These are phyloP conservation scores for Penicillium arizonense DNA, from an alignment of 495 filamentous ascomycete genomes.

Conservation along the genomic window DNA sequence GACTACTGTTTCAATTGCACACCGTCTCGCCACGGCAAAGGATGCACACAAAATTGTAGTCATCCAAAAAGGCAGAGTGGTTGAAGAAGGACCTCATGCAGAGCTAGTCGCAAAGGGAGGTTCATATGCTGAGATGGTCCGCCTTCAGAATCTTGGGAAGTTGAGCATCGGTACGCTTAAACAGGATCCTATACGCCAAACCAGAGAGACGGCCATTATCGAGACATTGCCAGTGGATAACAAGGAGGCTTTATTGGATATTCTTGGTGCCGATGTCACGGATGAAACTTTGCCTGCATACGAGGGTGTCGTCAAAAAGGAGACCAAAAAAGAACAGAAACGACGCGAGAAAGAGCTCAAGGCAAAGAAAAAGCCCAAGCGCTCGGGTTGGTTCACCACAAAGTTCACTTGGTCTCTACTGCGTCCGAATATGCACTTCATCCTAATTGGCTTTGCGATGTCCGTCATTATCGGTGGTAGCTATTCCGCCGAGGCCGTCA, in stretches of 20 bases:
- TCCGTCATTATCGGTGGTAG: constrained; percentile 41
- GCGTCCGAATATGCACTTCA: constrained; percentile 31
- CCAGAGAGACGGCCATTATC: neutral
- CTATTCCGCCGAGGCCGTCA: constrained; percentile 47
- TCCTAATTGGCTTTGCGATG: constrained; percentile 32
- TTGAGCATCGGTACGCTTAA: constrained; percentile 7
- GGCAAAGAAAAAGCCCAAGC: constrained; percentile 15
- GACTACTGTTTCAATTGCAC: constrained; percentile 40
- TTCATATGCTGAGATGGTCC: constrained; percentile 42
- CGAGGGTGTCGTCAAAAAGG: neutral
- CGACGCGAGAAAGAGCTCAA: constrained; percentile 12
- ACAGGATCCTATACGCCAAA: constrained; percentile 16
- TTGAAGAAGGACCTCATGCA: constrained; percentile 51
- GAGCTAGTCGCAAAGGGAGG: constrained; percentile 30
- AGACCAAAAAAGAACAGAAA: constrained; percentile 9
- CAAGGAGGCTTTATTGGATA: constrained; percentile 20
- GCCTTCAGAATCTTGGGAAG: constrained; percentile 31
- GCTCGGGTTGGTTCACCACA: constrained; percentile 21
- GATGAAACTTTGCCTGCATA: constrained; percentile 7
- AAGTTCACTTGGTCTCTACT: constrained; percentile 24
- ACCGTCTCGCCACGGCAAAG: constrained; percentile 39
- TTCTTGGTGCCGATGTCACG: constrained; percentile 12
- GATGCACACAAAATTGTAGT: constrained; percentile 64
- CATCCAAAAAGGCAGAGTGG: constrained; percentile 46
- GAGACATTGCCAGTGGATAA: constrained; percentile 2